Percentiles rank a stretch among this genome's conserved stretches.
phyloP scores from a whole-genome alignment of 1,139 yeast genomes.

The Kodamaea sp. region DNA sequence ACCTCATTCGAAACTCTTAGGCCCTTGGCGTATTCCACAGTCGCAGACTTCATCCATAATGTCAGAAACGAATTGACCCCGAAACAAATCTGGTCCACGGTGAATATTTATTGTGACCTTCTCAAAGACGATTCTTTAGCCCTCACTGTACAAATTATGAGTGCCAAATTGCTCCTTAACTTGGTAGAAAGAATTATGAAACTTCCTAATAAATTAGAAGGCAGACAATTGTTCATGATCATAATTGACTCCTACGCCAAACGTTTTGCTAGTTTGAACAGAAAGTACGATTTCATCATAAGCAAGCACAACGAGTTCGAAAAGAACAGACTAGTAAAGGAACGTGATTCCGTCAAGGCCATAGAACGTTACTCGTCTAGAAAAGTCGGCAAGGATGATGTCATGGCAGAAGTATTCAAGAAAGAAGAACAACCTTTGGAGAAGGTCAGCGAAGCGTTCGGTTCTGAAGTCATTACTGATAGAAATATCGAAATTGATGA shows the following conservation, averaged over 20 bases:
- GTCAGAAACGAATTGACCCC: constrained; percentile 84
- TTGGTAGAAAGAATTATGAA: constrained; percentile 87
- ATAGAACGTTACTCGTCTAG: constrained; percentile 42
- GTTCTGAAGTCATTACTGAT: neutral
- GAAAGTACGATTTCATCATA: constrained; percentile 69
- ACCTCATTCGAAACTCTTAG: constrained; percentile 85
- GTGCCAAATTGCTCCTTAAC: constrained; percentile 86
- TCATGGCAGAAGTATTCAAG: neutral
- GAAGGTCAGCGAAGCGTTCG: neutral
- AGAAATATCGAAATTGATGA: neutral
- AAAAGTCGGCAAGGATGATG: constrained; percentile 18
- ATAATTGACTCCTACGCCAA: constrained; percentile 88
- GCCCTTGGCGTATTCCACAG: constrained; percentile 93
- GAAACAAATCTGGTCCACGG: constrained; percentile 86
- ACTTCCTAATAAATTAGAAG: constrained; percentile 79
- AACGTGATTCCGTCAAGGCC: constrained; percentile 44
- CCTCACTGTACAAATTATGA: constrained; percentile 92
- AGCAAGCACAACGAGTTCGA: constrained; percentile 60
- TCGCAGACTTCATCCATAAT: constrained; percentile 93
- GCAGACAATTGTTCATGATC: constrained; percentile 77
- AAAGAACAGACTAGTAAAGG: constrained; percentile 41
- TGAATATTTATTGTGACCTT: constrained; percentile 76
- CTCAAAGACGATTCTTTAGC: constrained; percentile 83
- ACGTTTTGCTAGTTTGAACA: constrained; percentile 73
- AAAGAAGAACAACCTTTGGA: neutral